Conservation (phyloP, 257 asterid genomes). For the Thymus quinquecostatus region DNA sequence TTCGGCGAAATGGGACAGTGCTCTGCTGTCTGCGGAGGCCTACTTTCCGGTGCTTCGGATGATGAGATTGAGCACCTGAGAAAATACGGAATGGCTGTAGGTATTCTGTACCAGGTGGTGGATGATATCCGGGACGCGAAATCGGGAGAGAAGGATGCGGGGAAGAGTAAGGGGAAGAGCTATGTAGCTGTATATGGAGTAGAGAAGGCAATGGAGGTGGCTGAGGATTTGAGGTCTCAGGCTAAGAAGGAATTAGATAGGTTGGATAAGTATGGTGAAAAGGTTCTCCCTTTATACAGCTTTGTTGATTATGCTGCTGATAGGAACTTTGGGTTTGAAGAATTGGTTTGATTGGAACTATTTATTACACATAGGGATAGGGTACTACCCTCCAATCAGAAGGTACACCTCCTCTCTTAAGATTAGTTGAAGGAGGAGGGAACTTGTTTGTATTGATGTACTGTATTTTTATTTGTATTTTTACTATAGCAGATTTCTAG, state of each 20-base stretch:
- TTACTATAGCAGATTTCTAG: neutral
- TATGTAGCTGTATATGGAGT: slow-evolving; percentile 83
- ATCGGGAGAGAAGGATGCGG: slow-evolving; percentile 25
- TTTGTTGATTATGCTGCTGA: slow-evolving; percentile 92
- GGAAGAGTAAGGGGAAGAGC: slow-evolving; percentile 57
- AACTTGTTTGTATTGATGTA: slow-evolving; percentile 10
- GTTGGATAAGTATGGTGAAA: slow-evolving; percentile 78
- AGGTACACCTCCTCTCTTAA: neutral
- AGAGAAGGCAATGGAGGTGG: slow-evolving; percentile 82
- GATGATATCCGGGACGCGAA: slow-evolving; percentile 67
- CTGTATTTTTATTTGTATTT: neutral
- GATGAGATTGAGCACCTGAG: slow-evolving; percentile 73
- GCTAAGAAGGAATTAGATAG: slow-evolving; percentile 76
- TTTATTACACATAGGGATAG: neutral
- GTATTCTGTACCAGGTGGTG: slow-evolving; percentile 62
- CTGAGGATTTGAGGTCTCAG: slow-evolving; percentile 74
- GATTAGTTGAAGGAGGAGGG: neutral
- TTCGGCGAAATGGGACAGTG: slow-evolving; percentile 95
- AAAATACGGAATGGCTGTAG: slow-evolving; percentile 60
- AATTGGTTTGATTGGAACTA: slow-evolving; percentile 20
- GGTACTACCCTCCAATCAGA: neutral
- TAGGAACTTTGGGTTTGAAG: slow-evolving; percentile 65
- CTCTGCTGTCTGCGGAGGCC: slow-evolving; percentile 94
- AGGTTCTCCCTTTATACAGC: slow-evolving; percentile 71
- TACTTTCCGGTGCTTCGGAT: slow-evolving; percentile 87